These are phyloP conservation scores for Cyberlindnera euphorbiae DNA, from an alignment of 805 yeast species.

Conservation along the genomic window DNA sequence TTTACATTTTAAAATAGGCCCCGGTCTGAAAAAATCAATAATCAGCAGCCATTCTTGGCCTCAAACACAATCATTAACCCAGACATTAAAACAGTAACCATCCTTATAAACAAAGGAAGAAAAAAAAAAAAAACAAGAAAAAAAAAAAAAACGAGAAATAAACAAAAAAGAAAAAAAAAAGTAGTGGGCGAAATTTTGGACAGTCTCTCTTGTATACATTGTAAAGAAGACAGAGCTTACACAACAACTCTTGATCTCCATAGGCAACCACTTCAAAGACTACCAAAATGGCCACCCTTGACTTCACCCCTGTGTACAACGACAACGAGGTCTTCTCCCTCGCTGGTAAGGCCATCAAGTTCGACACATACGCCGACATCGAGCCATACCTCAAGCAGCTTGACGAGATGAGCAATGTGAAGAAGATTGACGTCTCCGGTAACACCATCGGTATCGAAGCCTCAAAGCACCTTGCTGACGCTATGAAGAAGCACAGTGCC, in stretches of 20 bases:
- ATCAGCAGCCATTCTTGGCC: too few relatives aligned
- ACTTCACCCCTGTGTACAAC: constrained; percentile 37
- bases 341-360: constrained; percentile 70
- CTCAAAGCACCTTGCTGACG: constrained; percentile 61
- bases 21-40: too few relatives aligned
- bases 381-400: constrained; percentile 63
- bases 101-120: too few relatives aligned
- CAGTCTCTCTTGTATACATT: too few relatives aligned
- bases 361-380: constrained; percentile 69
- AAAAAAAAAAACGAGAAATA: too few relatives aligned
- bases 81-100: too few relatives aligned
- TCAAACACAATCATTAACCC: too few relatives aligned
- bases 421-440: constrained; percentile 78
- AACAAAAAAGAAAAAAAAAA: constrained; percentile 1
- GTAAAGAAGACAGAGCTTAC: too few relatives aligned
- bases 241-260: too few relatives aligned
- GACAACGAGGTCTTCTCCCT: constrained; percentile 52
- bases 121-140: too few relatives aligned
- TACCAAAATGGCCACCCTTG: constrained; percentile 41
- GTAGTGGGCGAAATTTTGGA: neutral
- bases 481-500: constrained; percentile 37
- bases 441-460: constrained; percentile 94
- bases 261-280: too few relatives aligned
- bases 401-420: constrained; percentile 30
- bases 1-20: too few relatives aligned